Base-by-base conservation (phyloP, 352 stramenopile species). In the Discostella stelligera region DNA sequence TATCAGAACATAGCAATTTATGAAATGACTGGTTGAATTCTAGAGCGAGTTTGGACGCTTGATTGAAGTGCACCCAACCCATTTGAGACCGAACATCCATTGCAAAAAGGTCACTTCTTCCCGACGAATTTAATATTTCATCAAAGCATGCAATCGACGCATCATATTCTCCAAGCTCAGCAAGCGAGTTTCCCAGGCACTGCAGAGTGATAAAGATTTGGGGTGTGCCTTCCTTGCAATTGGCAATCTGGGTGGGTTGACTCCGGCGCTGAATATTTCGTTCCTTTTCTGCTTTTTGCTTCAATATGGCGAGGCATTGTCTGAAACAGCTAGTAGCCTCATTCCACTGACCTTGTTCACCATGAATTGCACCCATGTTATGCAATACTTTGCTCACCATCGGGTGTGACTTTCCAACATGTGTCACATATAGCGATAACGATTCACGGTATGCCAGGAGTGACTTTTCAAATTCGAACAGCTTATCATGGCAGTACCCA, bases 401-500 rank as follows among this genome's bases (percentile, higher is more conserved):
- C 50, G 46, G 54, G 64, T 89, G 83, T 56, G 81, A 83, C 44
- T 73, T 65, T 46, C 80, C 77, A 21, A 87, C 68, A 61, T 87
- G 83, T 25, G 66, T 56, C 21, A 86, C 82, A 60, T 89, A 89
- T n/a, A 89, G 25, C 30, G 77, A 85, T 27, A 89, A 66, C 14
- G 77, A 84, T 65, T 89, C 83, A 30, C 73, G 59, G 61, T 89
- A 89, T 44, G 79, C 79, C 67, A 82, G 77, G 32, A 89, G 64
- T 18, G 79, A 68, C 37, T 75, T 74, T 18, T 82, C 69, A 37
- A 73, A 84, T 44, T 89, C 79, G 10, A 25, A 61, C 25, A 80
- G 32, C 46, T 89, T 89, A 60, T 89, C 83, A 52, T 87, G 77
- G 58, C 76, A 86, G 62, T 82, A 89, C 21, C 79, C 83, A 11